phyloP scores from a whole-genome alignment of 2,329 filamentous ascomycete genomes.

The Berkeleyomyces rouxiae region DNA sequence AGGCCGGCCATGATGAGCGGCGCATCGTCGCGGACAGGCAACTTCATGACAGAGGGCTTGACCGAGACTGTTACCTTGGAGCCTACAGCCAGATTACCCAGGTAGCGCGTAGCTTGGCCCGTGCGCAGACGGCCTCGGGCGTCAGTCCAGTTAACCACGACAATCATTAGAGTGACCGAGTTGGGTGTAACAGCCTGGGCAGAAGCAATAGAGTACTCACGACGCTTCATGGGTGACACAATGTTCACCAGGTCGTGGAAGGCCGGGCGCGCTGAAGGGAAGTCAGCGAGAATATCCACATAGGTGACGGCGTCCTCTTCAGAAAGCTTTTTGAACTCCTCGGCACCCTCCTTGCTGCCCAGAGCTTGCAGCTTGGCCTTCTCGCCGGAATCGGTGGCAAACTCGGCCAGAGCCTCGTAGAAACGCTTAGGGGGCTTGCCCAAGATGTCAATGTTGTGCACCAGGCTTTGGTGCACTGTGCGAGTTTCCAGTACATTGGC shows the following conservation, averaged over 20 bases:
- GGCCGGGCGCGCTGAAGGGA: constrained; percentile 68
- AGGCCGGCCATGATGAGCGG: constrained; percentile 98
- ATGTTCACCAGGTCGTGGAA: constrained; percentile 84
- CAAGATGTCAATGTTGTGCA: constrained; percentile 92
- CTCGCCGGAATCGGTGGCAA: constrained; percentile 67
- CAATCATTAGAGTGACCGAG: constrained; percentile 87
- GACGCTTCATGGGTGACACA: constrained; percentile 79
- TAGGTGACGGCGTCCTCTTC: constrained; percentile 88
- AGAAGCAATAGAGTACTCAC: constrained; percentile 98
- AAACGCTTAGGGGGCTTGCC: constrained; percentile 94
- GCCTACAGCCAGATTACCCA: constrained; percentile 59
- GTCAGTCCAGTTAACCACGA: constrained; percentile 93
- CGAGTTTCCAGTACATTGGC: constrained; percentile 59
- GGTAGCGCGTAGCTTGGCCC: constrained; percentile 84
- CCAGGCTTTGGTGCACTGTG: constrained; percentile 79
- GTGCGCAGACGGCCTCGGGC: constrained; percentile 72
- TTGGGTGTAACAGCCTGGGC: constrained; percentile 86
- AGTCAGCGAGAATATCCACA: constrained; percentile 79
- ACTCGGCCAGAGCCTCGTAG: constrained; percentile 82
- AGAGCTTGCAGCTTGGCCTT: constrained; percentile 64
- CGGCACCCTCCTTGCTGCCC: constrained; percentile 60
- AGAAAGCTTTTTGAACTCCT: constrained; percentile 79
- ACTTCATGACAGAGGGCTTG: constrained; percentile 97
- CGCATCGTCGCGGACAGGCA: constrained; percentile 72
- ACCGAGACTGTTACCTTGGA: constrained; percentile 76